Evolutionary conservation across 2,329 filamentous ascomycete genomes (phyloP).

Genomic region (Fusarium mexicanum): DNA sequence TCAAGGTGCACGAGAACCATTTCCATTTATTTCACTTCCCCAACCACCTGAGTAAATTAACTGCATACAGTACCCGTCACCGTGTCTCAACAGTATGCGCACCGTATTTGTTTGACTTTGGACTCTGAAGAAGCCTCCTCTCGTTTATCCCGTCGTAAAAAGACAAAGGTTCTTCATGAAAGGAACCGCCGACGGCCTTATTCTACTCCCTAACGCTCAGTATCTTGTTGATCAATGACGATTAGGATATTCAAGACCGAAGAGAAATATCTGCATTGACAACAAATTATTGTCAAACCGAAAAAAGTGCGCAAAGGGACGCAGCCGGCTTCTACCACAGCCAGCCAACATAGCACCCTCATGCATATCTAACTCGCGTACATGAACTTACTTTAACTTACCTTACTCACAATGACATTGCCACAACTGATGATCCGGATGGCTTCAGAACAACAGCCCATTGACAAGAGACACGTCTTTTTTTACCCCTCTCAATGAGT

Average conservation of each 20-base stretch:
- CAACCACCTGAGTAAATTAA: background rate
- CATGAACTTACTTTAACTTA: background rate
- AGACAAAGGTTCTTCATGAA: constrained; percentile 9
- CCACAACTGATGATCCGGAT: background rate
- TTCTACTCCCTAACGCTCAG: constrained; percentile 19
- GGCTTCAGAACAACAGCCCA: constrained; percentile 17
- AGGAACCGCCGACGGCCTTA: constrained; percentile 12
- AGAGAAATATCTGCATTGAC: background rate
- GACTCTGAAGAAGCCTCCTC: background rate
- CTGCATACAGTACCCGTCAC: constrained; percentile 4
- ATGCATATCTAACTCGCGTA: constrained; percentile 4
- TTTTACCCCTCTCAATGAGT: constrained; percentile 1
- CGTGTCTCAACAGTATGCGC: accelerated
- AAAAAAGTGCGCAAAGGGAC: background rate
- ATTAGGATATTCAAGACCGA: constrained; percentile 26
- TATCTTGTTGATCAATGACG: background rate
- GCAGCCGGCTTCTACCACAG: background rate
- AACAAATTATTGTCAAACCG: background rate
- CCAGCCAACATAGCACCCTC: background rate
- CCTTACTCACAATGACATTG: background rate
- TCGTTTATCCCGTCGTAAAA: background rate
- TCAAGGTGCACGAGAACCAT: background rate
- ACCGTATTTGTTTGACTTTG: constrained; percentile 4
- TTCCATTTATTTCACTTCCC: background rate
- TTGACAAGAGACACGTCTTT: constrained; percentile 14